Evolutionary conservation across 768 basidiomycete species (phyloP), one percentile per base, ranked within the genome.

Genomic region (Mycena vulgaris): DNA sequence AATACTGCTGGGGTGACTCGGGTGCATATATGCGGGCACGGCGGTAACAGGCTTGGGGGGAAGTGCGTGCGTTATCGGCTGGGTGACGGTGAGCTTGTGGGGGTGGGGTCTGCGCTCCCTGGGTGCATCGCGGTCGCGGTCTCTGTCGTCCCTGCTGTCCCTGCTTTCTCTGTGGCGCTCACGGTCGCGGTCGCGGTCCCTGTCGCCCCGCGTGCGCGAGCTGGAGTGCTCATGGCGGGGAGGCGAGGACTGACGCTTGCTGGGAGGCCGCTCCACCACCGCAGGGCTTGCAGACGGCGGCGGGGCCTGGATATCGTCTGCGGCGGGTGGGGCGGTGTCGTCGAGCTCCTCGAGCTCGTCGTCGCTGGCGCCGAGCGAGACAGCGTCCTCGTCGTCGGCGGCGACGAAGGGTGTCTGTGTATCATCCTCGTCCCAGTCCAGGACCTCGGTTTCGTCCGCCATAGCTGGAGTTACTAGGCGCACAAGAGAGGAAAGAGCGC

Each of bases 351-450:
- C 72, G 53, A 63, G 40, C 51, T 70, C 72, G 17, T 70, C 72
- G 65, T 73, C 62, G 30, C 65, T 63, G 60, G 60, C 55, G 13
- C 72, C 72, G 30, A 73, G 65, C 0, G 72, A 85, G 65, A 83
- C 81, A 76, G 87, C 87, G 52, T 88, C 88, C 68, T 86, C 82
- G 69, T 92, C 89, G 56, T 93, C 90, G 75, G 92, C 91, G 70
- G 89, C 89, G 27, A 49, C 48, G 42, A 61, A n/a, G 75, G 69
- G 45, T 76, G 78, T 51, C 33, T 70, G 74, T 61, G 85, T 86
- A 59, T 86, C 85, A 61, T 84, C 85, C 69, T 85, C 85, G 74
- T 83, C 84, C 93, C 93, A 94, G 81, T 94, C 93, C 45, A 94
- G 83, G 30, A 88, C 80, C 75, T 94, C 93, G 31, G 80, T 83